Evolutionary conservation across 371 early-diverging fungal species (phyloP), one percentile per base, ranked within the genome.

Genomic region (Mortierella sp.): DNA sequence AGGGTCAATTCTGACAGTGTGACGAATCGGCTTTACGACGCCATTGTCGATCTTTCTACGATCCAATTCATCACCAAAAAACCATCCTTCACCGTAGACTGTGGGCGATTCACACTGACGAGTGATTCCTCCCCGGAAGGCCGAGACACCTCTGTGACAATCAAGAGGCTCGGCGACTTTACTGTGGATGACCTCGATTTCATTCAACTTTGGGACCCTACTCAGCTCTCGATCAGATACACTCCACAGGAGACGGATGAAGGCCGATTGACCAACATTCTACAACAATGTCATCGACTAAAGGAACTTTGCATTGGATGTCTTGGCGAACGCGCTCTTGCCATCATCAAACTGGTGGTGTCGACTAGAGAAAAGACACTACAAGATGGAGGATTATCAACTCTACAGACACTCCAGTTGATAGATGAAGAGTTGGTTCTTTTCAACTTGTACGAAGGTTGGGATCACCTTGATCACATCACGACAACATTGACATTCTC

Each of bases 11-110:
- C 49, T 16, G 28, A 49, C 0, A 10, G 27, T 46, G 7, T 10
- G 17, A 13, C 29, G 4, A 29, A 17, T 14, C 46, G 44, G 51
- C 43, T 67, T 34, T 67, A 46, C n/a, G 37, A 41, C 16, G 52
- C 25, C 10, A 34, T 67, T n/a, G 22, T 21, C 10, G 22, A 57
- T 28, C 12, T 16, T 21, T 55, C 24, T 34, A 40, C 2, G 57
- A 51, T 9, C 25, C 60, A 8, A 34, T 28, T 2, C 0, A 60
- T 16, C 7, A 17, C 22, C 22, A 51, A 3, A 17, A 29, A 1
- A 51, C 51, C 52, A 47, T 50, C 2, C 19, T 25, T 0, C 34
- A 45, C 13, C 16, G 44, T 41, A 16, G 41, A 41, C 16, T 41
- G 10, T 16, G 41, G 41, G 41, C 41, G 41, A 41, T 16, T 41